Percentiles rank a stretch among this genome's conserved stretches.
Conservation (phyloP, 164 flowering plant genomes). For the Stephania japonica region DNA sequence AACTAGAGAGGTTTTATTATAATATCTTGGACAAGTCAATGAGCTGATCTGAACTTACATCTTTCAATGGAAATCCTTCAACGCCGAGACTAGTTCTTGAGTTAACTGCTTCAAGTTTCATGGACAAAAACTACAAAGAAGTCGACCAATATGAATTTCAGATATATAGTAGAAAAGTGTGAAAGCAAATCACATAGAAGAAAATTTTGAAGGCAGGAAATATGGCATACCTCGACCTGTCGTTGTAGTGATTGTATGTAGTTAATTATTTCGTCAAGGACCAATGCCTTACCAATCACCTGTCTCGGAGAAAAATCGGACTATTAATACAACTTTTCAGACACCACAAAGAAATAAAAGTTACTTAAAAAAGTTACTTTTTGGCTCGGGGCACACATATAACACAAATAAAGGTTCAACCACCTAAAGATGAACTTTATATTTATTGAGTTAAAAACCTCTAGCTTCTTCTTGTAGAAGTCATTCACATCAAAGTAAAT, state of each 20-base stretch:
- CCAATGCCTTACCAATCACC: constrained; percentile 84
- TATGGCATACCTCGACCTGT: constrained; percentile 69
- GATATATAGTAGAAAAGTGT: neutral
- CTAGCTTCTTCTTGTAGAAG: no score
- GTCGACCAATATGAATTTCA: constrained; percentile 9
- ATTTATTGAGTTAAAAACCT: no score
- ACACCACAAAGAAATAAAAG: neutral
- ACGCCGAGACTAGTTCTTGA: constrained; percentile 49
- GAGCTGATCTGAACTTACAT: constrained; percentile 46
- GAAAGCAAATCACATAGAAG: neutral
- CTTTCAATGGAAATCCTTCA: constrained; percentile 69
- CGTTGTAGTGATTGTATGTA: constrained; percentile 78
- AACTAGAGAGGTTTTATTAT: neutral
- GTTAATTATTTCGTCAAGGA: constrained; percentile 86
- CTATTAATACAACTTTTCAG: neutral
- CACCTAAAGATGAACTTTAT: no score
- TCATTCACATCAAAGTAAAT: no score
- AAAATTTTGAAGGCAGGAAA: neutral
- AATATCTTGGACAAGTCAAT: neutral
- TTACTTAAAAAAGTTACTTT: no score
- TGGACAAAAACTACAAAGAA: constrained; percentile 70
- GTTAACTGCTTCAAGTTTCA: constrained; percentile 97
- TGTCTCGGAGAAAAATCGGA: constrained; percentile 16
- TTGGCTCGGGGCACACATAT: no score
- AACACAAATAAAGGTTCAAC: no score